Percentiles rank a stretch among this genome's conserved stretches.
Evolutionary conservation across 371 early-diverging fungal genomes (phyloP).

Genomic region (Mucor sp.): DNA sequence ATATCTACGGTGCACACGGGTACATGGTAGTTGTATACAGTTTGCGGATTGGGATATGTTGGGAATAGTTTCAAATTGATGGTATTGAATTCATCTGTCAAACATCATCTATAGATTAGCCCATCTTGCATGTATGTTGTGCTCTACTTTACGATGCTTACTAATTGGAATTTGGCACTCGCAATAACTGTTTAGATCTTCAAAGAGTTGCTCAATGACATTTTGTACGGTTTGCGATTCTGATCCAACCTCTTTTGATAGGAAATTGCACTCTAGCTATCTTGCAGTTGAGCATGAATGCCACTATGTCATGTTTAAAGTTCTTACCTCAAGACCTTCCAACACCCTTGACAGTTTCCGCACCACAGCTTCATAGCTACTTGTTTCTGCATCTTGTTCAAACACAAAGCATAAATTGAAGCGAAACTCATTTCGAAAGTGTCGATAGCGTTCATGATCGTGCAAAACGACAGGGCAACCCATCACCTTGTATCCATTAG

Average conservation of each 20-base stretch:
- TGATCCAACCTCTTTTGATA: slow-evolving; percentile 51
- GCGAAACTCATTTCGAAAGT: slow-evolving; percentile 74
- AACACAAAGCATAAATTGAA: slow-evolving; percentile 94
- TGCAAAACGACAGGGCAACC: slow-evolving; percentile 79
- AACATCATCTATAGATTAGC: no score
- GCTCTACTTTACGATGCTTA: slow-evolving; percentile 41
- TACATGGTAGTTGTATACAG: slow-evolving; percentile 81
- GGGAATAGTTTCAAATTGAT: slow-evolving; percentile 87
- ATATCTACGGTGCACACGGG: slow-evolving; percentile 79
- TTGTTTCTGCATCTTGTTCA: slow-evolving; percentile 72
- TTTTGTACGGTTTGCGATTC: slow-evolving; percentile 60
- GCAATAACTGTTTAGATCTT: slow-evolving; percentile 83
- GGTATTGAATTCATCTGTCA: slow-evolving; percentile 58
- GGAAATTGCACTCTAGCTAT: slow-evolving; percentile 75
- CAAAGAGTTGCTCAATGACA: slow-evolving; percentile 83
- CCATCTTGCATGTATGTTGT: neutral
- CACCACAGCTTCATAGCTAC: slow-evolving; percentile 80
- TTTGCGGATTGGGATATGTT: slow-evolving; percentile 72
- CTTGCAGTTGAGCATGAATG: neutral
- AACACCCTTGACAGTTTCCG: slow-evolving; percentile 79
- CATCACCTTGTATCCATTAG: slow-evolving; percentile 73
- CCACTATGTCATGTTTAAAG: neutral
- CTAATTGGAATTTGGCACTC: slow-evolving; percentile 90
- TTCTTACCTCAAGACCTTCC: slow-evolving; percentile 69
- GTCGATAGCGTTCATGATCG: slow-evolving; percentile 68